Conservation (phyloP, 352 stramenopile species). For the Pythium brassicae region DNA sequence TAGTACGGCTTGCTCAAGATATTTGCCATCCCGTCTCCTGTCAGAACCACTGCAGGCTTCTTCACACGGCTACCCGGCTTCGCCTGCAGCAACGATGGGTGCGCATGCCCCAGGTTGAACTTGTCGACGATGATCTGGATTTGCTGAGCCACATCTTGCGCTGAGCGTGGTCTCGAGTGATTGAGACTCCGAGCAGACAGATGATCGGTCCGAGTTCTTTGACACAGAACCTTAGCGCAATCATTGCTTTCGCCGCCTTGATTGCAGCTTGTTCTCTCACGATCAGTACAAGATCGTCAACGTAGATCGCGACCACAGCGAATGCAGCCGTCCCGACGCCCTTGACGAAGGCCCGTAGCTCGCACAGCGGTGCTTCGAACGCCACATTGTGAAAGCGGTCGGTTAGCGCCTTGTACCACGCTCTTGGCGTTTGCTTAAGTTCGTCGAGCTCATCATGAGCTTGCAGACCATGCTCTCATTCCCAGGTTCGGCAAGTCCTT, state of each 20-base stretch:
- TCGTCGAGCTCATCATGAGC: not conserved
- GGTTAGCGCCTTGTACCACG: slow-evolving; percentile 6
- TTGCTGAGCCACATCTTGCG: slow-evolving; percentile 12
- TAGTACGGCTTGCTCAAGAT: slow-evolving; percentile 12
- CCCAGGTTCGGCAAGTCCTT: not conserved
- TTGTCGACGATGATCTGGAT: slow-evolving; percentile 5
- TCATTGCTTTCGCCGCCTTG: not conserved
- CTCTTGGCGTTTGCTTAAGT: not conserved
- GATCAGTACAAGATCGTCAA: slow-evolving; percentile 14
- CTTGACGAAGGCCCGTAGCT: slow-evolving; percentile 9
- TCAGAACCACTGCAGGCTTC: not conserved
- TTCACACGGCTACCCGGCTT: slow-evolving; percentile 1
- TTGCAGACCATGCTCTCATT: not conserved
- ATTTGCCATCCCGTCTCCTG: slow-evolving; percentile 5
- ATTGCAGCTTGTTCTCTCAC: not conserved
- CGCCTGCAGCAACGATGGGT: not conserved
- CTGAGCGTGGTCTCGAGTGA: slow-evolving; percentile 2
- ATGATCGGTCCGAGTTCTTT: slow-evolving; percentile 11
- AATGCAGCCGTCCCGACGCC: not conserved
- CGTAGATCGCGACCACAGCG: slow-evolving; percentile 12
- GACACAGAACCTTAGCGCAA: slow-evolving; percentile 5
- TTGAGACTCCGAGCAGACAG: slow-evolving; percentile 1
- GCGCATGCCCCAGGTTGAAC: slow-evolving; percentile 13
- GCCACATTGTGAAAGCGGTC: not conserved
- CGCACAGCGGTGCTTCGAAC: slow-evolving; percentile 5